Evolutionary conservation across 495 filamentous ascomycete species (phyloP).

Genomic region (Talaromyces thailandensis): DNA sequence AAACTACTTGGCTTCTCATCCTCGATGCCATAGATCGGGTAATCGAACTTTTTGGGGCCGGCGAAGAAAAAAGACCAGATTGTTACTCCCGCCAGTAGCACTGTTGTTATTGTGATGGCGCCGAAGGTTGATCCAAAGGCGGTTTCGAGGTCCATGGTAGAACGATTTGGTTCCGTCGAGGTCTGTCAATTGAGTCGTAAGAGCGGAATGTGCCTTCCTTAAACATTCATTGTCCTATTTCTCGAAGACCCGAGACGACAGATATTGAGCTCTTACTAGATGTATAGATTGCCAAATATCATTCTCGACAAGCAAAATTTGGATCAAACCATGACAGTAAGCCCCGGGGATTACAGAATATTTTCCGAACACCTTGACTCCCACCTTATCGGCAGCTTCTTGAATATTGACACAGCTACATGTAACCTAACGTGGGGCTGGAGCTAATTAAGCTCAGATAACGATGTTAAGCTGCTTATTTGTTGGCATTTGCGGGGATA

Average conservation of each 20-base stretch:
- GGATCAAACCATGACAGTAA: neutral
- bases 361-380: neutral
- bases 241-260: neutral
- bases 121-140: neutral
- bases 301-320: neutral
- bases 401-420: neutral
- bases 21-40: neutral
- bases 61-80: neutral
- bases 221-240: neutral
- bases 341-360: neutral
- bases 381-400: neutral
- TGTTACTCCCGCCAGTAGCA: neutral
- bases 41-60: neutral
- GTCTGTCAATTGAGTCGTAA: neutral
- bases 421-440: neutral
- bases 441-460: neutral
- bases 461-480: neutral
- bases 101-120: neutral
- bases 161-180: neutral
- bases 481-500: neutral
- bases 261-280: neutral
- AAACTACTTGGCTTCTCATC: neutral
- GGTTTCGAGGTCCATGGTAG: neutral
- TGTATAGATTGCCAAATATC: neutral
- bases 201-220: too few species aligned